phyloP scores from a whole-genome alignment of 805 yeast species.

The Ogataea philodendri region DNA sequence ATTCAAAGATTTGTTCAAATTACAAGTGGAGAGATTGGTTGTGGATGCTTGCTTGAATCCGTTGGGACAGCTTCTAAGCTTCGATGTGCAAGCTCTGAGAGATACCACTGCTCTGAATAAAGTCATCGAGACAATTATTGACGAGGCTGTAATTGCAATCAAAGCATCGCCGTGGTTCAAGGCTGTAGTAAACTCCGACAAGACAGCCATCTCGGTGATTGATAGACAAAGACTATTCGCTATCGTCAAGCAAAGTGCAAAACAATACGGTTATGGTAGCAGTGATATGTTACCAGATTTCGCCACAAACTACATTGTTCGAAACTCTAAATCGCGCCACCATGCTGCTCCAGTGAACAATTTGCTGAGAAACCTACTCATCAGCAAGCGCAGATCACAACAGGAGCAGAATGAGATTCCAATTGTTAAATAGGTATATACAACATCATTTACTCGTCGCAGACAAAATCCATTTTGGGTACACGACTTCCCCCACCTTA shows the following conservation, averaged over 20 bases:
- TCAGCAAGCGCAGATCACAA: background rate
- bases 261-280: background rate
- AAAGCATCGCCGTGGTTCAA: constrained; percentile 6
- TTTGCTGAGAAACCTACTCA: constrained; percentile 1
- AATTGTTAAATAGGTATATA: constrained; percentile 2
- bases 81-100: constrained; percentile 2
- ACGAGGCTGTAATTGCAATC: constrained; percentile 18
- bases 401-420: constrained; percentile 1
- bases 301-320: constrained; percentile 10
- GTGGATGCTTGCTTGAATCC: constrained; percentile 26
- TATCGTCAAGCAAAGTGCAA: constrained; percentile 10
- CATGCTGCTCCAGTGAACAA: constrained; percentile 1
- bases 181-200: no score
- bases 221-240: constrained; percentile 17
- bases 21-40: constrained; percentile 25
- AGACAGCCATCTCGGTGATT: no score
- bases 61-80: constrained; percentile 13
- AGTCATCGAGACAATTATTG: constrained; percentile 11
- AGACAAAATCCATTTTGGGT: no score
- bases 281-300: constrained; percentile 3
- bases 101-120: constrained; percentile 7
- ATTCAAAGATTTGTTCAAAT: constrained; percentile 18
- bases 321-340: constrained; percentile 4
- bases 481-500: constrained; percentile 9
- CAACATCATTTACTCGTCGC: constrained; percentile 1